Evolutionary conservation across 2,329 filamentous ascomycete genomes (phyloP).

Genomic region (Hypoxylon sp.): DNA sequence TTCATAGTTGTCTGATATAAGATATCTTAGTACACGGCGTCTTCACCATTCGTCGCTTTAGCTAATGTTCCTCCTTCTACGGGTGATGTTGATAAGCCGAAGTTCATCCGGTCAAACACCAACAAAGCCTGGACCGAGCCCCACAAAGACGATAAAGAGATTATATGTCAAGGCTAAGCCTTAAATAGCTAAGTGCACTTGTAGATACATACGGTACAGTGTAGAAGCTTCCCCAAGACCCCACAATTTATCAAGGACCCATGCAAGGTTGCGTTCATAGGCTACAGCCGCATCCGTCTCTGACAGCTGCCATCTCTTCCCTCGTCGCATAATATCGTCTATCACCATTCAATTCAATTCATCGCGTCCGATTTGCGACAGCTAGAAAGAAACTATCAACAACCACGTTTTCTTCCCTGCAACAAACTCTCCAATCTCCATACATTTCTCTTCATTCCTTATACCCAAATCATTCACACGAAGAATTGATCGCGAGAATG

Average conservation of each 20-base stretch:
- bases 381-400: constrained; percentile 2
- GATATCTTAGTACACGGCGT: constrained; percentile 12
- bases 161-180: background rate
- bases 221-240: constrained; percentile 23
- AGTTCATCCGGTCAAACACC: constrained; percentile 23
- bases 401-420: background rate
- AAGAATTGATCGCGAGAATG: constrained; percentile 32
- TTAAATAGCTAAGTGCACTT: constrained; percentile 4
- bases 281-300: constrained; percentile 38
- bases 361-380: constrained; percentile 26
- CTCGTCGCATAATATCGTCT: constrained; percentile 30
- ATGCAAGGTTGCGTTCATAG: constrained; percentile 20
- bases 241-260: constrained; percentile 25
- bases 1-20: constrained; percentile 7
- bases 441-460: background rate
- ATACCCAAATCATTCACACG: constrained; percentile 25
- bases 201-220: background rate
- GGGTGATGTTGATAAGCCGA: background rate
- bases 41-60: constrained; percentile 7
- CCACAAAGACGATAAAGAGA: background rate
- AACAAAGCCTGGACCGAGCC: background rate
- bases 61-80: background rate
- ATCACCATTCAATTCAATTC: constrained; percentile 5
- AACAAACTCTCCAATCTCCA: background rate
- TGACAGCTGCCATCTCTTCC: constrained; percentile 35